Evolutionary conservation across 805 yeast species (phyloP).

Genomic region (Yarrowia keelungensis): DNA sequence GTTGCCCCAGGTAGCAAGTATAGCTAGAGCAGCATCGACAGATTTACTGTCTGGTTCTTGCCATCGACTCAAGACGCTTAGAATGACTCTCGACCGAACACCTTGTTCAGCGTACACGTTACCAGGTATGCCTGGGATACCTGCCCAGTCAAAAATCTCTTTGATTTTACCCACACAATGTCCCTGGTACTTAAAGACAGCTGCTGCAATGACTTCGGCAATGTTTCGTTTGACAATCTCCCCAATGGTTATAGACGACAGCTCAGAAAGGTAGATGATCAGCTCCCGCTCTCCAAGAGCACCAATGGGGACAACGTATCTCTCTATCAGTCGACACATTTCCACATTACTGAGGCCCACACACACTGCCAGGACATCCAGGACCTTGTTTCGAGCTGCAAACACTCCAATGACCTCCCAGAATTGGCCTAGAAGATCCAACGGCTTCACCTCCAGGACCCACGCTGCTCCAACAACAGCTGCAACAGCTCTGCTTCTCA

Average conservation of each 20-base stretch:
- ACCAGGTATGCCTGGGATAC: neutral
- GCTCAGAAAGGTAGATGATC: conserved; percentile 19
- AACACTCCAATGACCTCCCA: conserved; percentile 37
- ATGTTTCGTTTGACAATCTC: conserved; percentile 18
- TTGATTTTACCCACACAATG: conserved; percentile 9
- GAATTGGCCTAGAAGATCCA: conserved; percentile 10
- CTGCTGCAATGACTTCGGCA: conserved; percentile 30
- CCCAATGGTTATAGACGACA: neutral
- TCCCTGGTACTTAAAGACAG: conserved; percentile 18
- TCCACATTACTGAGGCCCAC: conserved; percentile 12
- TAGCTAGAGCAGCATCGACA: conserved; percentile 17
- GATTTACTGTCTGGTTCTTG: conserved; percentile 16
- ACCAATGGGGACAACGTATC: conserved; percentile 16
- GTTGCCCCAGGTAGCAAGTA: conserved; percentile 17
- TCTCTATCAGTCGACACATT: conserved; percentile 5
- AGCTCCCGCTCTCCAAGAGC: conserved; percentile 6
- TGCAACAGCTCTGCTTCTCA: conserved; percentile 25
- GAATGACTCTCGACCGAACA: conserved; percentile 7
- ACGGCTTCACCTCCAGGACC: conserved; percentile 16
- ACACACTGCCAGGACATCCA: conserved; percentile 28
- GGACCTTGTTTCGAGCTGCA: conserved; percentile 8
- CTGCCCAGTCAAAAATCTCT: conserved; percentile 21
- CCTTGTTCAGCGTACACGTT: conserved; percentile 16
- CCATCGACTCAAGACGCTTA: conserved; percentile 20
- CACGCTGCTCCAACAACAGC: conserved; percentile 24